Evolutionary conservation across 2,329 filamentous ascomycete species (phyloP), one percentile per base, ranked within the genome.

Genomic region (Sordariomycetes sp.): DNA sequence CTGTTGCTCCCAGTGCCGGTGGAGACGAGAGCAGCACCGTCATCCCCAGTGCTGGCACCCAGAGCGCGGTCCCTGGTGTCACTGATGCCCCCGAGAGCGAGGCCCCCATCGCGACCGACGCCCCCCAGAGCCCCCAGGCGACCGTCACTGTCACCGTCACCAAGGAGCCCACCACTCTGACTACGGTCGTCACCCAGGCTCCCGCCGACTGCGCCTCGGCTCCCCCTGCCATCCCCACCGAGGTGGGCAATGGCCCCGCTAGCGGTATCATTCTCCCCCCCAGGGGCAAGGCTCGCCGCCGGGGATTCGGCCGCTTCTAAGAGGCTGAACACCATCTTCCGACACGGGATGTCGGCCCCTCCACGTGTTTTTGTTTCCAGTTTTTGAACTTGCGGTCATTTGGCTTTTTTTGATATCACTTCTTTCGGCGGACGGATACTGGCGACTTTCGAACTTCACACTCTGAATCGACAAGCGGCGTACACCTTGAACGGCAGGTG

Each of bases 131-230:
- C 25, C 12, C 24, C 24, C 24, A 28, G 14, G 12, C 57, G 25
- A 46, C 57, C 24, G 68, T 73, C 37, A 75, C 74, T 1, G 73
- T 76, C 48, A 77, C 74, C 1, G 69, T 73, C 53, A 63, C 61
- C 32, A 34, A 65, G 6, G 66, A 68, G 8, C 67, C 73, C 1
- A 69, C 67, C n/a, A 72, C 74, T 1, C 66, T 74, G 10, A 60
- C 71, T n/a, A 71, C 69, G 0, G 67, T 72, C 24, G 70, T 71
- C 60, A 76, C 72, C n/a, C 65, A 73, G 16, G 28, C 28, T 32
- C 71, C 69, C 10, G 66, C 67, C 46, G 22, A 22, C 46, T 8
- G 11, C 18, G 46, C 22, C 20, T 24, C 20, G 22, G 46, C 46
- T 6, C 46, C 46, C 10, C 20, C 20, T 8, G 3, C 46, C 46